Evolutionary conservation across 192 early-diverging fungal genomes (phyloP).

Genomic region (Entomortierella parvispora): DNA sequence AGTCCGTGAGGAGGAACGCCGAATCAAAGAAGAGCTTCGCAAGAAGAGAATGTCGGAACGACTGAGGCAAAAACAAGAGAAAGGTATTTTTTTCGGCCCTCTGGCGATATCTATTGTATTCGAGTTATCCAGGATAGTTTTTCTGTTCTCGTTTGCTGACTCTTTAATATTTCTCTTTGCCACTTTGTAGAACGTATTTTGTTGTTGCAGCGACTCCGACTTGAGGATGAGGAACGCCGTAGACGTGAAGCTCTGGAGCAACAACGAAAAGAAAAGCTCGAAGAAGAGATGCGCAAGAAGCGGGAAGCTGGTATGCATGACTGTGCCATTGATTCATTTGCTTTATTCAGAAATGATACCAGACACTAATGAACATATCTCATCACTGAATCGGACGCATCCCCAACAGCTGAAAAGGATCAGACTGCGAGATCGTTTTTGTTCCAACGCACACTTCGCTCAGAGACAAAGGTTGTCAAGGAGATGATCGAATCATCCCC

Average conservation of each 20-base stretch:
- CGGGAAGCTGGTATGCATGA: constrained; percentile 45
- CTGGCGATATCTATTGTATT: not conserved
- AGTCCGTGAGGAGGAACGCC: constrained; percentile 46
- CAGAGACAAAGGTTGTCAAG: constrained; percentile 50
- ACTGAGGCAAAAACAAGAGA: constrained; percentile 46
- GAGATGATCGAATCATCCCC: constrained; percentile 37
- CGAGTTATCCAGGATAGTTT: not conserved
- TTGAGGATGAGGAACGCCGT: constrained; percentile 49
- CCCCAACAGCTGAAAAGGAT: constrained; percentile 42
- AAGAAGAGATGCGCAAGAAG: constrained; percentile 53
- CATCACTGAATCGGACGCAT: not conserved
- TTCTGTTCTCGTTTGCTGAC: not conserved
- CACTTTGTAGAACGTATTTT: constrained; percentile 25
- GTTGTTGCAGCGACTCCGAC: constrained; percentile 39
- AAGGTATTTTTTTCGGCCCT: constrained; percentile 20
- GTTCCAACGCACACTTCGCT: constrained; percentile 46
- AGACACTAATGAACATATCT: not conserved
- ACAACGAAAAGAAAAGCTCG: constrained; percentile 36
- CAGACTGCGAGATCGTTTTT: constrained; percentile 46
- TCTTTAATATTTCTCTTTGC: not conserved
- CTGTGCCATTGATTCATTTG: not conserved
- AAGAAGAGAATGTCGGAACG: constrained; percentile 34
- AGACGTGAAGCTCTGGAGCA: constrained; percentile 42
- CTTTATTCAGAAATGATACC: not conserved
- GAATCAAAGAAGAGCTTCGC: constrained; percentile 43